A percentile compares a stretch with the other conserved stretches of the same genome.
Conservation (phyloP, 768 basidiomycete species). For the Auriculariales sp. region DNA sequence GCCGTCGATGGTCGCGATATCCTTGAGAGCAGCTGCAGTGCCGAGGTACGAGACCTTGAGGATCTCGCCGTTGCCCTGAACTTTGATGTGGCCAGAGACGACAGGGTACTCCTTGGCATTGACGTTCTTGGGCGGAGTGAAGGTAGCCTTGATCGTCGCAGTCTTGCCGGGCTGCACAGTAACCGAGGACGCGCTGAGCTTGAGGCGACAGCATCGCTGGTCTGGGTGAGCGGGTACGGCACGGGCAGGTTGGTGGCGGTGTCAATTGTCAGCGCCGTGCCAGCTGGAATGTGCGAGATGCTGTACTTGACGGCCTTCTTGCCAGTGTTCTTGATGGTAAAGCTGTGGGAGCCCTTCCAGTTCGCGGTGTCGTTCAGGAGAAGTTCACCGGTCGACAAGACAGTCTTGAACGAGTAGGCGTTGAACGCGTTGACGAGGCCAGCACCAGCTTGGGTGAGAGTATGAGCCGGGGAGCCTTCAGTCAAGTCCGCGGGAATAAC, state of each 20-base stretch:
- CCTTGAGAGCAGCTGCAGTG: slow-evolving; percentile 16
- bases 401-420: slow-evolving; percentile 36
- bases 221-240: slow-evolving; percentile 4
- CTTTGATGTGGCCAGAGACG: slow-evolving; percentile 19
- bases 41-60: slow-evolving; percentile 17
- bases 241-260: slow-evolving; percentile 6
- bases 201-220: slow-evolving; percentile 7
- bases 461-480: slow-evolving; percentile 36
- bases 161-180: slow-evolving; percentile 13
- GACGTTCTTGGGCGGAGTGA: slow-evolving; percentile 13
- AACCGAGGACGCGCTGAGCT: slow-evolving; percentile 4
- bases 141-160: slow-evolving; percentile 11
- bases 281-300: slow-evolving; percentile 21
- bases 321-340: slow-evolving; percentile 32
- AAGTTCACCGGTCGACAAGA: slow-evolving; percentile 40
- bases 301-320: slow-evolving; percentile 26
- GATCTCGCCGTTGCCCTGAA: slow-evolving; percentile 1
- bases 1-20: slow-evolving; percentile 16
- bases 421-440: slow-evolving; percentile 43
- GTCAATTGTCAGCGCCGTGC: slow-evolving; percentile 11
- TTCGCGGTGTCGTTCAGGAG: slow-evolving; percentile 50
- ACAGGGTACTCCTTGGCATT: slow-evolving; percentile 15
- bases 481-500: slow-evolving; percentile 27
- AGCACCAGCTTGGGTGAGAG: slow-evolving; percentile 37
- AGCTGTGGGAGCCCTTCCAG: slow-evolving; percentile 27